Base-by-base conservation (phyloP, 768 basidiomycete species). In the Harrya chromipes region DNA sequence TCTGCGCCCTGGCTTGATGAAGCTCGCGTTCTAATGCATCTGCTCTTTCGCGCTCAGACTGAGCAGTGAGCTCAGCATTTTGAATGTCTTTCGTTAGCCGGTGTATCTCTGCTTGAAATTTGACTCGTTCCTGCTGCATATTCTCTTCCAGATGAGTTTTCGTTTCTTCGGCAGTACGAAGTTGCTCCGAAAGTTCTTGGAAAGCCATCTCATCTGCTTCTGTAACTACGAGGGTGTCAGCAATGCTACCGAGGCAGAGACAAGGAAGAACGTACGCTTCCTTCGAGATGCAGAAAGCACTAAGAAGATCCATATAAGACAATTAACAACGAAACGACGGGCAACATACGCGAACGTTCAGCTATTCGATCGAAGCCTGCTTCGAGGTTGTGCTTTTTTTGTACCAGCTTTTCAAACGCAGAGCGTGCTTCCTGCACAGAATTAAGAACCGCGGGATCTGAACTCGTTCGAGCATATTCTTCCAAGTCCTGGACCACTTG, bases 331-430 rank as follows among this genome's bases (percentile, higher is more conserved):
- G 5, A 13, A 20, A 20, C 4, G n/a, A 39, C 1, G 23, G 16
- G 6, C 0, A 53, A 58, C 89, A 48, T 64, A 92, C 92, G 66
- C 51, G 89, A 90, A 40, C 87, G 81, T 63, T 94, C 90, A 4
- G 89, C 87, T 58, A 94, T 85, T 54, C 83, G 80, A 58, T 94
- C 93, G 60, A 97, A 94, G 2, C 86, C 85, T 1, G 79, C 65
- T 64, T 90, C 86, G 12, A 94, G 73, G 21, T 73, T 76, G 52
- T 95, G 90, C 83, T 97, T 89, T 66, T 83, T 85, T 27, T 66
- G 69, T 37, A 92, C 72, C 6, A 90, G 74, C 65, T 81, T 88
- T 53, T 87, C 83, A 29, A 97, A 70, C 3, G 79, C 72, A 6
- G 60, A 53, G 26, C 82, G 81, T 26, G 84, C 81, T 59, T 86